These are phyloP conservation scores for Scutellaria minor DNA, from an alignment of 257 asterid species.

Conservation along the genomic window DNA sequence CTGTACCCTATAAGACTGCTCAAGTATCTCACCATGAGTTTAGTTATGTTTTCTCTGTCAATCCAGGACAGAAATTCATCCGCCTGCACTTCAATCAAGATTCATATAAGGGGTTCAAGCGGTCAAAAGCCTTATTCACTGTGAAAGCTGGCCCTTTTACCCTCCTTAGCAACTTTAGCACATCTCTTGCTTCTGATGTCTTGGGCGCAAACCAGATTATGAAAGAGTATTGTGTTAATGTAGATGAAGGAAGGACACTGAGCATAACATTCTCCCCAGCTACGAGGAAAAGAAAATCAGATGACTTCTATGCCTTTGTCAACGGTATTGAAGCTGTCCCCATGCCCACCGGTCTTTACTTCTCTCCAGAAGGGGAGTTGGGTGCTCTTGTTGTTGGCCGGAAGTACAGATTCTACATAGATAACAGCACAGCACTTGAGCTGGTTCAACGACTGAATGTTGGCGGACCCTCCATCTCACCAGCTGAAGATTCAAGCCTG, in stretches of 20 bases:
- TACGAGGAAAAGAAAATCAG: slow-evolving; percentile 28
- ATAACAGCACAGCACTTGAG: slow-evolving; percentile 68
- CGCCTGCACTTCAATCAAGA: slow-evolving; percentile 53
- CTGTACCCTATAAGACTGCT: slow-evolving; percentile 44
- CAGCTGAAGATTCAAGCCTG: slow-evolving; percentile 59
- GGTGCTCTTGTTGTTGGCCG: slow-evolving; percentile 52
- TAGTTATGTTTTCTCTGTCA: slow-evolving; percentile 38
- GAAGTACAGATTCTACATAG: slow-evolving; percentile 56
- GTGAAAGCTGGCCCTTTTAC: slow-evolving; percentile 51
- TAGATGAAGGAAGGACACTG: slow-evolving; percentile 33
- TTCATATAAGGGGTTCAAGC: slow-evolving; percentile 40
- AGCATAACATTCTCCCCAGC: slow-evolving; percentile 47
- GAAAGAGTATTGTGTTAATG: slow-evolving; percentile 51
- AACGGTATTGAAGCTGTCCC: slow-evolving; percentile 55
- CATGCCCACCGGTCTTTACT: slow-evolving; percentile 60
- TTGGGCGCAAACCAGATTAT: slow-evolving; percentile 34
- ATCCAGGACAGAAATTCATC: slow-evolving; percentile 52
- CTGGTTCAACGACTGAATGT: slow-evolving; percentile 59
- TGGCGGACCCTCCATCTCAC: slow-evolving; percentile 58
- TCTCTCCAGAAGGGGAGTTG: slow-evolving; percentile 46
- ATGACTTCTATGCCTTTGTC: slow-evolving; percentile 47
- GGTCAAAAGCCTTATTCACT: slow-evolving; percentile 43
- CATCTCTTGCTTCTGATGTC: slow-evolving; percentile 25
- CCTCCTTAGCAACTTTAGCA: slow-evolving; percentile 51
- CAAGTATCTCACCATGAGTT: slow-evolving; percentile 44